Base-by-base conservation (phyloP, 805 yeast species). In the Ogataea pignaliae region DNA sequence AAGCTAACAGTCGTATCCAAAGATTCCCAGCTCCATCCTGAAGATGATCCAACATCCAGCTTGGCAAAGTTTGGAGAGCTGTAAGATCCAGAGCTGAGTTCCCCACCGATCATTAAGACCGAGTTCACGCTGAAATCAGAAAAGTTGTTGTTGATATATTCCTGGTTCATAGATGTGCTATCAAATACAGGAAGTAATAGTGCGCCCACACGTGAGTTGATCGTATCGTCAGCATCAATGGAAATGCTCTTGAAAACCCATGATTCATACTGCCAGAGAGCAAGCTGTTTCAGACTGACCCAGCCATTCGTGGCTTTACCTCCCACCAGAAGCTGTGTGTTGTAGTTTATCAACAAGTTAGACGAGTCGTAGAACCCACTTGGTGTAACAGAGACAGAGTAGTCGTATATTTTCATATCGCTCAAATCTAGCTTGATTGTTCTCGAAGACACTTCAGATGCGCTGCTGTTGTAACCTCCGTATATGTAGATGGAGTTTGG, bases 201-300 rank as follows among this genome's bases (percentile, higher is more conserved):
- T 0, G 88, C 67, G 35, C 64, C 60, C 3, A 68, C 70, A 39
- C 93, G 66, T 9, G 88, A 71, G 48, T 77, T 78, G 1, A 84
- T 67, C 10, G 64, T 47, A 32, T 64, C 63, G 41, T 57, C 59
- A 1, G 54, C 58, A 1, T 67, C 54, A 48, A 61, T 53, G 34
- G 62, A 51, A 1, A 68, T 64, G 0, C 69, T 52, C 45, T 66
- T 64, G 57, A 79, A 85, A 3, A 85, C 73, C 95, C 95, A 87
- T 9, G 85, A 65, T 39, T 70, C 68, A 47, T 78, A 79, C 52
- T 80, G 81, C 86, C 89, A 85, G 2, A 83, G 61, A 0, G 93
- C 91, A 15, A 84, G 64, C 61, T 85, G 93, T 52, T 73, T 73
- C 81, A 85, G 76, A 48, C 78, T 75, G 31, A 85, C 75, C 88